Evolutionary conservation across 768 basidiomycete species (phyloP).

Genomic region (Mycena belliarum): DNA sequence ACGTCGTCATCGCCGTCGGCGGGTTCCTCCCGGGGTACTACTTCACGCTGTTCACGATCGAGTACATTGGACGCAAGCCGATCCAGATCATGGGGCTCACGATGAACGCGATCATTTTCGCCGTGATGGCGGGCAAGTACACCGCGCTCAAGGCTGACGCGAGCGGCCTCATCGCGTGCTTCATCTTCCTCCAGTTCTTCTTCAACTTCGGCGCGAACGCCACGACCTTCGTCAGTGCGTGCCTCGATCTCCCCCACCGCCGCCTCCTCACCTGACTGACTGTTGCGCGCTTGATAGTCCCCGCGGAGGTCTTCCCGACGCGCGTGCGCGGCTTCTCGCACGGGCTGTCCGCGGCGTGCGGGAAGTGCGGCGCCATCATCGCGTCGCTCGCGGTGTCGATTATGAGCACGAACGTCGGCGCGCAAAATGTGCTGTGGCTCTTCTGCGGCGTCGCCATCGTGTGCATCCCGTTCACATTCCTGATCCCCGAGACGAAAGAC

Average conservation of each 20-base stretch:
- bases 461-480: constrained; percentile 12
- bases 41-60: constrained; percentile 17
- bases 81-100: constrained; percentile 15
- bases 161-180: constrained; percentile 17
- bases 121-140: constrained; percentile 18
- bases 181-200: constrained; percentile 48
- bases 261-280: not conserved
- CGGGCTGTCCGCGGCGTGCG: constrained; percentile 62
- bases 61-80: constrained; percentile 13
- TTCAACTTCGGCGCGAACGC: constrained; percentile 67
- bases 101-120: constrained; percentile 15
- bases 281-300: constrained; percentile 35
- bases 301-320: constrained; percentile 67
- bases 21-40: constrained; percentile 17
- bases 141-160: not conserved
- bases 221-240: constrained; percentile 52
- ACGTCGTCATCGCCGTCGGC: constrained; percentile 16
- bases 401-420: constrained; percentile 20
- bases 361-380: constrained; percentile 64
- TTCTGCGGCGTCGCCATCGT: constrained; percentile 9
- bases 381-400: constrained; percentile 31
- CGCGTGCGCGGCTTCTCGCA: constrained; percentile 67
- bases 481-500: constrained; percentile 16
- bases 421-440: constrained; percentile 12
- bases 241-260: too few relatives aligned